These are phyloP conservation scores for Eucalyptus melliodora DNA, from an alignment of 345 rosid species.

Conservation along the genomic window DNA sequence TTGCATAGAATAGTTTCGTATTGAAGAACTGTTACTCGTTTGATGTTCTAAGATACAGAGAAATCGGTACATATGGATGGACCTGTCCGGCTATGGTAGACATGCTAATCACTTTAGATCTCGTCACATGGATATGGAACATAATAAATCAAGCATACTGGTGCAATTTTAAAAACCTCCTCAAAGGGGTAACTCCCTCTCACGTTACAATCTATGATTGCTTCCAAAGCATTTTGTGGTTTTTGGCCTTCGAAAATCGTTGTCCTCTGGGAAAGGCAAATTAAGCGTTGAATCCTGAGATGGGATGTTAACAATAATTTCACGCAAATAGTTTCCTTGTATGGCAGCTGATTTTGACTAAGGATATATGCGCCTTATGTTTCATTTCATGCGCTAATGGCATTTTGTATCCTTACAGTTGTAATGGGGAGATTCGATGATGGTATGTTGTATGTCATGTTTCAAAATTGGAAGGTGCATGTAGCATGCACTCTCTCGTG, in stretches of 20 bases:
- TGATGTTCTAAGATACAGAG: neutral
- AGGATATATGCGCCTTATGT: neutral
- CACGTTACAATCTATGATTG: constrained; percentile 28
- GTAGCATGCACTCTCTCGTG: neutral
- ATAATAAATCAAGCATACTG: neutral
- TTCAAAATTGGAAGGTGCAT: neutral
- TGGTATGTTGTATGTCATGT: neutral
- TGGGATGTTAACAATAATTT: neutral
- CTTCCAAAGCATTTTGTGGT: constrained; percentile 25
- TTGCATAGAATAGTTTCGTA: neutral
- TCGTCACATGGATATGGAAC: neutral
- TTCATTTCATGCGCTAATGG: neutral
- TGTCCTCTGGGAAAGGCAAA: constrained; percentile 6
- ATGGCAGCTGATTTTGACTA: neutral
- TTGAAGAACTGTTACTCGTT: neutral
- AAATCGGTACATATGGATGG: neutral
- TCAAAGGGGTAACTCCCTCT: constrained; percentile 26
- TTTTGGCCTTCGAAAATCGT: constrained; percentile 22
- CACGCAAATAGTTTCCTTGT: neutral
- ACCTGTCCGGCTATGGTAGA: neutral
- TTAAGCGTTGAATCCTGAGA: neutral
- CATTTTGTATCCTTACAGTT: neutral
- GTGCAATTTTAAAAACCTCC: constrained; percentile 9
- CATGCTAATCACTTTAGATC: neutral
- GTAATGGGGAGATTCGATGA: neutral